These are phyloP conservation scores for Phragmites australis DNA, from an alignment of 176 grass and related monocot species.

Conservation along the genomic window DNA sequence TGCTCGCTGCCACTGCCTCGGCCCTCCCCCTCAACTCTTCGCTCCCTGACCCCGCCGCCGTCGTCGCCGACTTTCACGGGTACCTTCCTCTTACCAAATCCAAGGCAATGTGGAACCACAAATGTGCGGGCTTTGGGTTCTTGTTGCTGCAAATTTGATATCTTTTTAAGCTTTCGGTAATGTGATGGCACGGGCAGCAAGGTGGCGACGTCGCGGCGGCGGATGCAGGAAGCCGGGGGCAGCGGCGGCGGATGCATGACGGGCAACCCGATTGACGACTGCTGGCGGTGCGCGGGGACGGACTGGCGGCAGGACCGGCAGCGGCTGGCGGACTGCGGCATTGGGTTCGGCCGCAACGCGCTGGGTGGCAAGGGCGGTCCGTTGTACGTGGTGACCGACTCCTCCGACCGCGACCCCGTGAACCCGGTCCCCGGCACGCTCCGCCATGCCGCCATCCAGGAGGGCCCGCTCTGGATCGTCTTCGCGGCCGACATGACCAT, in stretches of 20 bases:
- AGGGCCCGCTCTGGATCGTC: constrained; percentile 90
- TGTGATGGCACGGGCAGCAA: constrained; percentile 34
- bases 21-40: constrained; percentile 37
- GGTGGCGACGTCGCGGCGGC: constrained; percentile 47
- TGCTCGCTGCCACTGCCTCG: constrained; percentile 17
- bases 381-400: constrained; percentile 75
- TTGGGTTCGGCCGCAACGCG: constrained; percentile 78
- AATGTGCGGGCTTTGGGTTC: too few species aligned
- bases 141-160: background rate
- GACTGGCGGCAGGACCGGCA: constrained; percentile 83
- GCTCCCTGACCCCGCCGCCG: constrained; percentile 51
- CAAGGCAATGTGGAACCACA: background rate
- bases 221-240: constrained; percentile 41
- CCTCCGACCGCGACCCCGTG: constrained; percentile 79
- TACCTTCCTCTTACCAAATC: background rate
- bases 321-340: constrained; percentile 76
- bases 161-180: background rate
- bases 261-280: constrained; percentile 91
- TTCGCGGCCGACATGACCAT: constrained; percentile 86
- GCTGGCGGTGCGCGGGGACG: constrained; percentile 77
- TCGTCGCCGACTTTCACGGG: constrained; percentile 70
- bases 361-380: constrained; percentile 85
- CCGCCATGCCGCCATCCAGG: constrained; percentile 86
- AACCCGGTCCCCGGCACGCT: constrained; percentile 72
- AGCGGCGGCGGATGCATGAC: constrained; percentile 51